phyloP scores from a whole-genome alignment of 345 rosid genomes.

The Eucalyptus regnans region DNA sequence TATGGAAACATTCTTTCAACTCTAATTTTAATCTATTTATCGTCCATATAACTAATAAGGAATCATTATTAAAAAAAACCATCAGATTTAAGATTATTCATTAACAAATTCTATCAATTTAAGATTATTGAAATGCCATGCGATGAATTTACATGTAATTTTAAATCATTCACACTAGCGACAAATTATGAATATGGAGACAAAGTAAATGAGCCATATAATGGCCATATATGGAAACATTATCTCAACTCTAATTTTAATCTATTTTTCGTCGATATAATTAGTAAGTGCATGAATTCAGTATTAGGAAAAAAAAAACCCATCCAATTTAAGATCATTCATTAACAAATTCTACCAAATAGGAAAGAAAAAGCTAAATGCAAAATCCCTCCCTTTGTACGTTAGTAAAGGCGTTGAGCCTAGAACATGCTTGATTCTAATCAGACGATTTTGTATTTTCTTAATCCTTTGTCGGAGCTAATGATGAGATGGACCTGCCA shows the following conservation, averaged over 20 bases:
- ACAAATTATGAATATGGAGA: background rate
- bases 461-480: background rate
- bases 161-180: background rate
- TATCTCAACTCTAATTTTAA: background rate
- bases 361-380: background rate
- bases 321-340: background rate
- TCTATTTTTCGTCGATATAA: background rate
- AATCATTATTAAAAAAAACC: background rate
- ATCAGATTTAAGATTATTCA: background rate
- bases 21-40: background rate
- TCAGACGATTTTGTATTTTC: background rate
- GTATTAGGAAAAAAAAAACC: background rate
- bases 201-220: background rate
- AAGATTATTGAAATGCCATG: background rate
- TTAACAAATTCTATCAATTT: background rate
- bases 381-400: background rate
- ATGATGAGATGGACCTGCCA: constrained; percentile 21
- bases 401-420: background rate
- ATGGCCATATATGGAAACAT: background rate
- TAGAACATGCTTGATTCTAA: background rate
- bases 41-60: background rate
- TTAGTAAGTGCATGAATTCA: background rate
- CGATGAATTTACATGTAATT: rapidly evolving
- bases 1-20: background rate
- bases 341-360: background rate